These are phyloP conservation scores for Biancaea sappan DNA, from an alignment of 306 rosid species.

Conservation along the genomic window DNA sequence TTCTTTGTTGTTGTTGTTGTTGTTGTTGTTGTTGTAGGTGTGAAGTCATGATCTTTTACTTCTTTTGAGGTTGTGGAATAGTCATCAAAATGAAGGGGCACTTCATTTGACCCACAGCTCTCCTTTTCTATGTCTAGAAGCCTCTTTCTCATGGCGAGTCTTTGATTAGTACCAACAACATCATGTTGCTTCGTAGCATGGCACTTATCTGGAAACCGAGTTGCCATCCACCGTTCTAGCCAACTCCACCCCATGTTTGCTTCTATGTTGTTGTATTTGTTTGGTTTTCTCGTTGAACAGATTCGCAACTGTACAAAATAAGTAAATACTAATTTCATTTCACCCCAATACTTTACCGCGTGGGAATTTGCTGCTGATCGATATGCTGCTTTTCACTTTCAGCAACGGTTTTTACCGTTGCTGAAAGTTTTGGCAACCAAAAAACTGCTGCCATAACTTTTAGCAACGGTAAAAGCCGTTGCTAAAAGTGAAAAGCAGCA, in stretches of 20 bases:
- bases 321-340: neutral
- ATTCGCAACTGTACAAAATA: conserved; percentile 60
- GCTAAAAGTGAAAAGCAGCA: too few relatives aligned
- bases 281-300: conserved; percentile 68
- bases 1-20: conserved; percentile 30
- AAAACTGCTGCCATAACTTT: too few relatives aligned
- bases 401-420: too few relatives aligned
- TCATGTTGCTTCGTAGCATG: conserved; percentile 48
- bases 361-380: too few relatives aligned
- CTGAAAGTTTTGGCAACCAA: too few relatives aligned
- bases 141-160: conserved; percentile 40
- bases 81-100: conserved; percentile 57
- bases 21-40: conserved; percentile 33
- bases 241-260: conserved; percentile 92
- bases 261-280: conserved; percentile 49
- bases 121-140: conserved; percentile 70
- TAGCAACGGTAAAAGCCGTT: too few relatives aligned
- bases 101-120: conserved; percentile 94
- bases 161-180: conserved; percentile 33
- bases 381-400: too few relatives aligned
- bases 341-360: neutral
- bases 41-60: conserved; percentile 34
- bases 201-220: conserved; percentile 69
- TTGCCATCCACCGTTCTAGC: conserved; percentile 99
- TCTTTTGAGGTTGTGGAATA: conserved; percentile 45